phyloP scores from a whole-genome alignment of 768 basidiomycete genomes.

The Leccinum disarticulatum region DNA sequence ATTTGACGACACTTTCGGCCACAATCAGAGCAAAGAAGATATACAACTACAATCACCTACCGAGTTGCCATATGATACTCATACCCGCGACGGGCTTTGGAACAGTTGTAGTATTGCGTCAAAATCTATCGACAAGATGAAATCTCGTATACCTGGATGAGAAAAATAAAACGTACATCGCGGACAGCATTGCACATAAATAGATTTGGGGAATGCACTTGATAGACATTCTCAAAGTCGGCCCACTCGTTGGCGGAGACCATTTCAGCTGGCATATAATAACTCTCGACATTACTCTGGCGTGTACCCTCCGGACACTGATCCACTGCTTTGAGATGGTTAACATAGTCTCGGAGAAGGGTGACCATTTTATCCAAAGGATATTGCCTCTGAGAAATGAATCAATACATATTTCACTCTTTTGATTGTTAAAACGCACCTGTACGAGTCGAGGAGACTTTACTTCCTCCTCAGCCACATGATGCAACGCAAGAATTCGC shows the following conservation, averaged over 20 bases:
- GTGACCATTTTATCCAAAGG: slow-evolving; percentile 50
- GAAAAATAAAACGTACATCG: slow-evolving; percentile 53
- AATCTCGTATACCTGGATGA: neutral
- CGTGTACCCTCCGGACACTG: slow-evolving; percentile 31
- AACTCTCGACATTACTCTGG: slow-evolving; percentile 43
- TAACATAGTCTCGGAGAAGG: slow-evolving; percentile 61
- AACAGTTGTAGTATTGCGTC: slow-evolving; percentile 86
- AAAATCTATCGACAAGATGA: slow-evolving; percentile 56
- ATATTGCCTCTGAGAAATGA: slow-evolving; percentile 22
- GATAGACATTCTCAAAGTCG: slow-evolving; percentile 88
- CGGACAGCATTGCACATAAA: slow-evolving; percentile 74
- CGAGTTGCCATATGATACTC: slow-evolving; percentile 89
- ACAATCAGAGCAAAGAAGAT: slow-evolving; percentile 9
- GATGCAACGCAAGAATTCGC: slow-evolving; percentile 52
- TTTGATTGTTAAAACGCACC: slow-evolving; percentile 12
- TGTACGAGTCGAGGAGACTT: slow-evolving; percentile 8
- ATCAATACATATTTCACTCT: slow-evolving; percentile 2
- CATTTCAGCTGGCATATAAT: slow-evolving; percentile 67
- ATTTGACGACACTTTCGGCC: slow-evolving; percentile 68
- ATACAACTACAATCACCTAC: slow-evolving; percentile 39
- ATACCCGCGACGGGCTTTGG: slow-evolving; percentile 68
- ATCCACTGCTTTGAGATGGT: slow-evolving; percentile 50
- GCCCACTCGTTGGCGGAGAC: slow-evolving; percentile 71
- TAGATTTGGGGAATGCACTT: slow-evolving; percentile 83
- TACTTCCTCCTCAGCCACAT: slow-evolving; percentile 16